These are phyloP conservation scores for Hypomontagnella monticulosa DNA, from an alignment of 495 filamentous ascomycete species.

Conservation along the genomic window DNA sequence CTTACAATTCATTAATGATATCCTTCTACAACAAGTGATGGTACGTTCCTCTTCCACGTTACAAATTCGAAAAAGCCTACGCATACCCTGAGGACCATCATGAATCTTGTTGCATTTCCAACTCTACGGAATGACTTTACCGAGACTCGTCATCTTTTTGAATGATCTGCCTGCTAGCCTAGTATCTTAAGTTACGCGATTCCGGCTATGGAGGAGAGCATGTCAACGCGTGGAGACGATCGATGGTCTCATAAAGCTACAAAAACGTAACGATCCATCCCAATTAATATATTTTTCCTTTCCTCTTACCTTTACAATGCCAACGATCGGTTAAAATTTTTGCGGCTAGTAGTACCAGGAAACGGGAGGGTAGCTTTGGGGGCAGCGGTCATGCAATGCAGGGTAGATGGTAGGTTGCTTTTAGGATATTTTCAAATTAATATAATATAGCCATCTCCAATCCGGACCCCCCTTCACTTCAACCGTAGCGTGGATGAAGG, in stretches of 20 bases:
- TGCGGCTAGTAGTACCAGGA: conserved; percentile 10
- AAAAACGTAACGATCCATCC: conserved; percentile 44
- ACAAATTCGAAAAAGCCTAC: neutral
- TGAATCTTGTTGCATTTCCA: conserved; percentile 16
- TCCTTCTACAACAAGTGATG: neutral
- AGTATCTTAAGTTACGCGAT: conserved; percentile 27
- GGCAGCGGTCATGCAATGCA: conserved; percentile 41
- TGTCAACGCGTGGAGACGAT: conserved; percentile 23
- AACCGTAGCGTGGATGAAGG: conserved; percentile 32
- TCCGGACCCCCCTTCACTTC: conserved; percentile 24
- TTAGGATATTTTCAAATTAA: conserved; percentile 47
- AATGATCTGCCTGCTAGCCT: conserved; percentile 23
- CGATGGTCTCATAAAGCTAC: neutral
- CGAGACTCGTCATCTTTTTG: conserved; percentile 40
- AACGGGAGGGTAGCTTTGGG: conserved; percentile 28
- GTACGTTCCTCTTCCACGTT: conserved; percentile 32
- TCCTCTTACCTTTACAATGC: conserved; percentile 8
- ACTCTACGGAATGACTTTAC: conserved; percentile 25
- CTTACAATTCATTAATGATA: neutral
- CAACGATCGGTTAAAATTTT: conserved; percentile 14
- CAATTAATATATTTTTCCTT: conserved; percentile 42
- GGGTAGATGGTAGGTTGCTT: conserved; percentile 43
- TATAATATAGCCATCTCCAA: conserved; percentile 38
- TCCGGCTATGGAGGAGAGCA: conserved; percentile 33
- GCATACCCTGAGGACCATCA: conserved; percentile 4